Evolutionary conservation across 164 flowering plant species (phyloP).

Genomic region (Dillenia suffruticosa): DNA sequence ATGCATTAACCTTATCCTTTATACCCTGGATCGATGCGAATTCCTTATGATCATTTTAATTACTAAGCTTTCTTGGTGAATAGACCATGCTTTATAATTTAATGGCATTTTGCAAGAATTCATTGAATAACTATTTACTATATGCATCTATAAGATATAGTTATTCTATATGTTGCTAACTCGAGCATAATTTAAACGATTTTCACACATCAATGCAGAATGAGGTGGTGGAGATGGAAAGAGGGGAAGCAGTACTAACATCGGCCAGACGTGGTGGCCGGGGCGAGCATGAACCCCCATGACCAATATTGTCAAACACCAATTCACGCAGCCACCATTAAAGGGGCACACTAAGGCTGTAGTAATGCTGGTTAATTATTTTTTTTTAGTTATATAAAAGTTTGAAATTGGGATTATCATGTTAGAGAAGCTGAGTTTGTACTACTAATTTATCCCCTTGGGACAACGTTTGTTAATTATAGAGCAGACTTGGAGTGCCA

Average conservation of each 20-base stretch:
- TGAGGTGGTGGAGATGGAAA: constrained; percentile 32
- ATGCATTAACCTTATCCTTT: too few relatives aligned
- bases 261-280: constrained; percentile 63
- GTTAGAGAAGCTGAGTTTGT: too few relatives aligned
- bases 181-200: neutral
- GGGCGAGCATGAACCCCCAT: constrained; percentile 20
- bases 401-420: too few relatives aligned
- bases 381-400: too few relatives aligned
- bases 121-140: too few relatives aligned
- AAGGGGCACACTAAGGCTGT: constrained; percentile 52
- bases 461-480: too few relatives aligned
- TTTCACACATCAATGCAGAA: constrained; percentile 23
- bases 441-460: too few relatives aligned
- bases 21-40: too few relatives aligned
- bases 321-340: constrained; percentile 60
- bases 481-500: constrained; percentile 41
- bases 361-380: constrained; percentile 32
- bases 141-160: constrained; percentile 36
- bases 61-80: too few relatives aligned
- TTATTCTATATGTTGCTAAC: constrained; percentile 29
- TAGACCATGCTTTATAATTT: too few relatives aligned
- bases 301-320: constrained; percentile 63
- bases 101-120: too few relatives aligned
- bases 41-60: too few relatives aligned
- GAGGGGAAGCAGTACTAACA: constrained; percentile 41